Evolutionary conservation across 176 grass and related monocot species (phyloP).

Genomic region (Oryza brachyantha): DNA sequence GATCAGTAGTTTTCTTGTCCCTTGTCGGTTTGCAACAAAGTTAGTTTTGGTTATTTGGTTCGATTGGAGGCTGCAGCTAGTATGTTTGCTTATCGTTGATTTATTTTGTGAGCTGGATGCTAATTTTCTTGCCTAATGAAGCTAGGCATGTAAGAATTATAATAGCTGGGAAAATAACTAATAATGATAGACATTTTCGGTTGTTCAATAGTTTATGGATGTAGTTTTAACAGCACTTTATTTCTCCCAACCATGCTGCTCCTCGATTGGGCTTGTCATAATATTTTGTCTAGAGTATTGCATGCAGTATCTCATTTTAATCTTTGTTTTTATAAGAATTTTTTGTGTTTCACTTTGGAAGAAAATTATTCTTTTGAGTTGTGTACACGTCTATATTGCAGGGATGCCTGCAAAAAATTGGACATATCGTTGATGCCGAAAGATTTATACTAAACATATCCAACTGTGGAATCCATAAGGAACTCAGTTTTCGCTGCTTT

Average conservation of each 20-base stretch:
- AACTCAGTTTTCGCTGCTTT: conserved; percentile 23
- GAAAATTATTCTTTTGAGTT: background rate
- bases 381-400: conserved; percentile 2
- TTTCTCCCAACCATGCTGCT: background rate
- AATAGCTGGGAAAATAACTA: background rate
- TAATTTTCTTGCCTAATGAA: background rate
- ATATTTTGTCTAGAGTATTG: background rate
- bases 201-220: too few relatives aligned
- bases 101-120: background rate
- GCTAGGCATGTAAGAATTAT: background rate
- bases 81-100: background rate
- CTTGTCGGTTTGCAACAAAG: background rate
- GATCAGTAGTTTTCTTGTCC: background rate
- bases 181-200: too few relatives aligned
- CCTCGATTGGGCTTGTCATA: background rate
- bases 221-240: background rate
- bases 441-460: conserved; percentile 12
- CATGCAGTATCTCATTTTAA: background rate
- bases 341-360: too few relatives aligned
- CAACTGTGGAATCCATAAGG: background rate
- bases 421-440: background rate
- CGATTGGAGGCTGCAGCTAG: background rate
- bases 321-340: too few relatives aligned
- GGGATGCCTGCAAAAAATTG: conserved; percentile 26
- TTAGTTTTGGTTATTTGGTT: background rate